Percentiles rank a stretch among this genome's conserved stretches.
phyloP scores from a whole-genome alignment of 106 monocot genomes.

The Iris macrosiphon region DNA sequence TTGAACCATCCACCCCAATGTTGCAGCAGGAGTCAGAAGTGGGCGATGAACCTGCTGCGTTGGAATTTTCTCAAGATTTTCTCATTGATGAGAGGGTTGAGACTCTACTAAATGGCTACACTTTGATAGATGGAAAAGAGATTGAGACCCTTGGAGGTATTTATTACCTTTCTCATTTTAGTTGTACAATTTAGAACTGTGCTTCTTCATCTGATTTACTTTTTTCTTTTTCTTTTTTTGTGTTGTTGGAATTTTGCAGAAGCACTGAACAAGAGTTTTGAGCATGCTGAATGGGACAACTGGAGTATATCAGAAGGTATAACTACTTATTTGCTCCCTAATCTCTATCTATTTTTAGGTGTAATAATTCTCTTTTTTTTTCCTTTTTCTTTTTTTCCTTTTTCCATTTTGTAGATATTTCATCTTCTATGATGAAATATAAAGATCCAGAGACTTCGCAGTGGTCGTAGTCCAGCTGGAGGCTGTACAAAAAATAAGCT shows the following conservation, averaged over 20 bases:
- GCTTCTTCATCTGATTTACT: not conserved
- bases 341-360: no score
- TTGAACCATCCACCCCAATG: conserved; percentile 21
- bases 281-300: conserved; percentile 63
- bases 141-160: conserved; percentile 83
- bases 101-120: conserved; percentile 62
- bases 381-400: no score
- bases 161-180: conserved; percentile 6
- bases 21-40: conserved; percentile 13
- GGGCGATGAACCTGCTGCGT: conserved; percentile 11
- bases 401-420: not conserved
- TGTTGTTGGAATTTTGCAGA: conserved; percentile 45
- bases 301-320: conserved; percentile 87
- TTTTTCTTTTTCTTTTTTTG: conserved; percentile 4
- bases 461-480: no score
- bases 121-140: conserved; percentile 62
- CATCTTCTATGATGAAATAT: not conserved
- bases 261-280: conserved; percentile 52
- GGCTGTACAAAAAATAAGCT: no score
- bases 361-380: not conserved
- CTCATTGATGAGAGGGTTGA: conserved; percentile 78
- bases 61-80: conserved; percentile 26
- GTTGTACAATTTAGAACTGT: not conserved
- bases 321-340: conserved; percentile 1
- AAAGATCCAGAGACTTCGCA: no score